Conservation (phyloP, 768 basidiomycete genomes). For the Lactarius hengduanensis region DNA sequence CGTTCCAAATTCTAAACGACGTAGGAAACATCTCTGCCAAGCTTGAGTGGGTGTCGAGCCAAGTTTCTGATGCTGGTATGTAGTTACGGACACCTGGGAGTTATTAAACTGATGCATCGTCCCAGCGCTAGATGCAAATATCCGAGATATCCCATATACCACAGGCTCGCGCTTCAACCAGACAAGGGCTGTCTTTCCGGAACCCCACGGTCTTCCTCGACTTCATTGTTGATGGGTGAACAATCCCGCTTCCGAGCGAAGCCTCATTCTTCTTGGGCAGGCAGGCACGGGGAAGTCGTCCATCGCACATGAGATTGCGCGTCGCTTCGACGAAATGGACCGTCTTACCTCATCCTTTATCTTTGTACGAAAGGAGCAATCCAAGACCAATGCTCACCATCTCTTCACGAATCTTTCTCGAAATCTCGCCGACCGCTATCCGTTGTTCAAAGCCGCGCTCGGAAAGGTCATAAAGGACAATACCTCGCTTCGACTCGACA, state of each 20-base stretch:
- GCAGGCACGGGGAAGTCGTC: not conserved
- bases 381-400: not conserved
- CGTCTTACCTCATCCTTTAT: not conserved
- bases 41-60: not conserved
- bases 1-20: not conserved
- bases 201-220: not conserved
- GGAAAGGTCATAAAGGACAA: not conserved
- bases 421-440: not conserved
- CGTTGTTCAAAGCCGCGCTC: not conserved
- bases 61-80: not conserved
- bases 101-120: not conserved
- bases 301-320: constrained; percentile 1
- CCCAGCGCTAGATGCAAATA: not conserved
- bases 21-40: not conserved
- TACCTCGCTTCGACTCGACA: not conserved
- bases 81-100: not conserved
- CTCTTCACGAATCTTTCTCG: constrained; percentile 1
- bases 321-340: not conserved
- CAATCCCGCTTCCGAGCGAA: not conserved
- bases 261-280: not conserved
- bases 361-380: constrained; percentile 1
- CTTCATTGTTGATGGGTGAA: not conserved
- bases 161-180: not conserved
- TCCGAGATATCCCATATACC: not conserved
- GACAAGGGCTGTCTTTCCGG: not conserved